A percentile compares a stretch with the other conserved stretches of the same genome.
Conservation (phyloP, 1,284 basidiomycete genomes). For the Mixia osmundae region DNA sequence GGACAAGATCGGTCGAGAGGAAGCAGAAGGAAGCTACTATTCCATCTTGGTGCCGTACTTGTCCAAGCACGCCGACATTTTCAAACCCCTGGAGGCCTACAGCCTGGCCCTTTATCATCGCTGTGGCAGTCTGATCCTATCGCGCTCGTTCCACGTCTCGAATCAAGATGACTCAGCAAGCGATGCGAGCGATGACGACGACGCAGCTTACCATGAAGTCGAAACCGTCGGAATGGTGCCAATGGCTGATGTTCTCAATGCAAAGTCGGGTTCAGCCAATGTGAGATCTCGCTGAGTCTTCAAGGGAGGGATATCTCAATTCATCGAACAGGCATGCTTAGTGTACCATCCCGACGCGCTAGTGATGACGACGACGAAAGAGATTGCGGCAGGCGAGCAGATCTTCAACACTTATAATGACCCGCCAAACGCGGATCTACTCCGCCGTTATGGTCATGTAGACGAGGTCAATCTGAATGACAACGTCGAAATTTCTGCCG, state of each 20-base stretch:
- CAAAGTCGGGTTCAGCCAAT: constrained; percentile 62
- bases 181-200: constrained; percentile 23
- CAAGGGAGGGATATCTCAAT: too few relatives aligned
- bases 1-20: constrained; percentile 62
- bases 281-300: too few relatives aligned
- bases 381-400: constrained; percentile 57
- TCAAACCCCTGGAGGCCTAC: constrained; percentile 43
- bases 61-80: constrained; percentile 28
- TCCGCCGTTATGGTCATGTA: constrained; percentile 81
- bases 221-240: constrained; percentile 79
- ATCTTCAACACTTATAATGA: constrained; percentile 89
- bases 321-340: constrained; percentile 58
- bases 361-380: constrained; percentile 56
- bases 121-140: constrained; percentile 81
- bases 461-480: constrained; percentile 76
- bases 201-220: constrained; percentile 38
- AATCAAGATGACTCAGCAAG: constrained; percentile 5
- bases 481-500: constrained; percentile 59
- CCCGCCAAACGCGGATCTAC: constrained; percentile 77
- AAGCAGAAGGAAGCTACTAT: constrained; percentile 53
- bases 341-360: constrained; percentile 52
- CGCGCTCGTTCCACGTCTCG: constrained; percentile 55
- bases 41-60: constrained; percentile 21
- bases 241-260: constrained; percentile 53
- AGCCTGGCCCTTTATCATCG: constrained; percentile 57